phyloP scores from a whole-genome alignment of 2,329 filamentous ascomycete species.

The Didymellaceae sp. region DNA sequence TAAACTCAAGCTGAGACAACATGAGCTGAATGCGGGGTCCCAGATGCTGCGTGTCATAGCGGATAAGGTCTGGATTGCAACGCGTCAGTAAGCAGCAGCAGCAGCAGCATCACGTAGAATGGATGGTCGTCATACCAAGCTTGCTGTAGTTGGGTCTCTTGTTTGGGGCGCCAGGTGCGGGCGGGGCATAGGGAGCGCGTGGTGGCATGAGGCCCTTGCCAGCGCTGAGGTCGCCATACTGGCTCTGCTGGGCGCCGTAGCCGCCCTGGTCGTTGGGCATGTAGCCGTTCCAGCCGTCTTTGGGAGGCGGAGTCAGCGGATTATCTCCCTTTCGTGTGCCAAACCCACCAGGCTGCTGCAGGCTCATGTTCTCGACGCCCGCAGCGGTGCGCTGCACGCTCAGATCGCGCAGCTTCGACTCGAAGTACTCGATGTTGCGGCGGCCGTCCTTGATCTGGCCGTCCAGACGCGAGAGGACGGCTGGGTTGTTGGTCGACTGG shows the following conservation, averaged over 20 bases:
- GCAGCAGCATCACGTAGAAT: background rate
- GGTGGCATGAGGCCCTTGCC: slow-evolving; percentile 80
- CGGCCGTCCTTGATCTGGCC: slow-evolving; percentile 92
- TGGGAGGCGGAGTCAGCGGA: slow-evolving; percentile 68
- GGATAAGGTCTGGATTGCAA: slow-evolving; percentile 89
- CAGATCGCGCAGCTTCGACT: slow-evolving; percentile 87
- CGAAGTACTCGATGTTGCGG: slow-evolving; percentile 93
- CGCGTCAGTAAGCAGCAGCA: slow-evolving; percentile 25
- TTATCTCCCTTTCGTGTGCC: slow-evolving; percentile 46
- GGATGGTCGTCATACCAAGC: slow-evolving; percentile 69
- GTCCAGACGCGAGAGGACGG: slow-evolving; percentile 88
- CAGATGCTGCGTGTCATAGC: slow-evolving; percentile 95
- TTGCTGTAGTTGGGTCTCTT: slow-evolving; percentile 89
- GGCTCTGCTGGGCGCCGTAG: slow-evolving; percentile 61
- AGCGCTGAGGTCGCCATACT: slow-evolving; percentile 67
- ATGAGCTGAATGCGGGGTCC: slow-evolving; percentile 98
- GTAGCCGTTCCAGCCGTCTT: slow-evolving; percentile 66
- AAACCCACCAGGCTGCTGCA: slow-evolving; percentile 58
- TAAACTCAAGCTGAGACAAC: slow-evolving; percentile 98
- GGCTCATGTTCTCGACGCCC: slow-evolving; percentile 70
- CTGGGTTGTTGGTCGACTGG: slow-evolving; percentile 91
- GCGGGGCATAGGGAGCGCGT: slow-evolving; percentile 77
- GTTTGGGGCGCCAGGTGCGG: slow-evolving; percentile 71
- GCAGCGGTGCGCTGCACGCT: slow-evolving; percentile 78
- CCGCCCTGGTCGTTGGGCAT: slow-evolving; percentile 63